Conservation (phyloP, 2,329 filamentous ascomycete genomes). For the Cladosporium halotolerans region DNA sequence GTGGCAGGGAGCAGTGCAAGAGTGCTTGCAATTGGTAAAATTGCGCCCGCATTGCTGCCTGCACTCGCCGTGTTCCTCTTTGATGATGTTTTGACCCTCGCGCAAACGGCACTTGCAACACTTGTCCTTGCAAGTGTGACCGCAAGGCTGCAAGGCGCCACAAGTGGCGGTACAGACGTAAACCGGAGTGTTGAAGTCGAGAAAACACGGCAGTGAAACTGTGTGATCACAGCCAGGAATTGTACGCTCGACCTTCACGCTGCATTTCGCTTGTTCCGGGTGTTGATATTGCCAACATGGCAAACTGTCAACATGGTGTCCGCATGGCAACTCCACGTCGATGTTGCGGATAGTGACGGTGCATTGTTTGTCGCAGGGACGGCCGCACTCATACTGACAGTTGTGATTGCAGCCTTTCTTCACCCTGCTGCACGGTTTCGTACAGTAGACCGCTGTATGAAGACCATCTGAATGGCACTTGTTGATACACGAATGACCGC, state of each 20-base stretch:
- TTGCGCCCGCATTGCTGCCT: conserved; percentile 43
- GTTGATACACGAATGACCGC: conserved; percentile 41
- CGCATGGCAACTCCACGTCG: conserved; percentile 27
- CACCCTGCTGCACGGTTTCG: conserved; percentile 34
- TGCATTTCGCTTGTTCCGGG: conserved; percentile 45
- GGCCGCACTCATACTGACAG: conserved; percentile 38
- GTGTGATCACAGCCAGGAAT: conserved; percentile 53
- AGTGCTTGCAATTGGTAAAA: conserved; percentile 52
- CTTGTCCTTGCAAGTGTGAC: conserved; percentile 49
- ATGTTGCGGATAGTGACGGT: conserved; percentile 22
- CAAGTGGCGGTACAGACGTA: conserved; percentile 50
- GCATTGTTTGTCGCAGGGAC: conserved; percentile 35
- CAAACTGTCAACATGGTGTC: conserved; percentile 20
- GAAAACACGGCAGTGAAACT: conserved; percentile 45
- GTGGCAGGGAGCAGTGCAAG: conserved; percentile 50
- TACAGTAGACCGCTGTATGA: conserved; percentile 38
- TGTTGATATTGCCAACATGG: conserved; percentile 36
- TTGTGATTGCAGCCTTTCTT: conserved; percentile 36
- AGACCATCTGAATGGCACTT: conserved; percentile 42
- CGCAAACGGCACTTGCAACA: conserved; percentile 47
- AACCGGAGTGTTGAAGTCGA: conserved; percentile 35
- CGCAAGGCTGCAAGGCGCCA: conserved; percentile 44
- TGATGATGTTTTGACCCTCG: conserved; percentile 23
- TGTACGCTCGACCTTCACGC: conserved; percentile 37
- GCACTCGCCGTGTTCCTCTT: conserved; percentile 45